Conservation (phyloP, 441 rosid genomes). For the Corymbia citriodora region DNA sequence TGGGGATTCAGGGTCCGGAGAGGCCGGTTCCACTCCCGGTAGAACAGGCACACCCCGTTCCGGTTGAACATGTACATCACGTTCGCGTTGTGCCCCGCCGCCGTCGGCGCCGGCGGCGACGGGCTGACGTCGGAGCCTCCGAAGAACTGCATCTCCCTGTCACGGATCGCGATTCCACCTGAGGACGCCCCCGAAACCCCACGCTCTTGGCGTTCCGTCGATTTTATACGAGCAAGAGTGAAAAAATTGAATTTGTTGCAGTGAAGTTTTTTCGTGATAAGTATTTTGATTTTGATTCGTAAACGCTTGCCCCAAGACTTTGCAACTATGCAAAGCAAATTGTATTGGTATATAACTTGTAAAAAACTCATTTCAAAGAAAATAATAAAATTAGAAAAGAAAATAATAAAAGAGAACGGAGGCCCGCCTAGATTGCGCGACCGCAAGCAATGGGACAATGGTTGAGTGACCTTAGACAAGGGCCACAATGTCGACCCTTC, state of each 20-base stretch:
- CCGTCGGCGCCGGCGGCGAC: constrained; percentile 66
- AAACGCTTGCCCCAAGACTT: too few species aligned
- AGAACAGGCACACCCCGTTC: constrained; percentile 73
- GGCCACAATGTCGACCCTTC: neutral
- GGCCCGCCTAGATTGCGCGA: neutral
- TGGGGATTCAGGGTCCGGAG: constrained; percentile 75
- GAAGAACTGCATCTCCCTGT: constrained; percentile 61
- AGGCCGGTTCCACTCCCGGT: constrained; percentile 84
- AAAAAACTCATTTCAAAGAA: neutral
- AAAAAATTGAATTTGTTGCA: neutral
- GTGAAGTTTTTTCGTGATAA: neutral
- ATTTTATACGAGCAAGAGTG: neutral
- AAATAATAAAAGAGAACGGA: neutral
- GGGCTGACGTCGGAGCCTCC: constrained; percentile 91
- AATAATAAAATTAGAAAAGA: neutral
- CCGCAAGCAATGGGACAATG: fast-evolving
- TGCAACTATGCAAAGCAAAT: neutral
- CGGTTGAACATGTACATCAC: constrained; percentile 83
- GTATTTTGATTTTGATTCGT: too few species aligned
- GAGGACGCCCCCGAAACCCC: neutral
- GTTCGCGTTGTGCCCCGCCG: constrained; percentile 72
- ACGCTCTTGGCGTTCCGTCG: neutral
- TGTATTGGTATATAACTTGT: neutral
- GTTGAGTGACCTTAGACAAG: fast-evolving
- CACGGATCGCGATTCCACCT: neutral